These are phyloP conservation scores for Talaromyces wortmannii DNA, from an alignment of 495 filamentous ascomycete species.

Conservation along the genomic window DNA sequence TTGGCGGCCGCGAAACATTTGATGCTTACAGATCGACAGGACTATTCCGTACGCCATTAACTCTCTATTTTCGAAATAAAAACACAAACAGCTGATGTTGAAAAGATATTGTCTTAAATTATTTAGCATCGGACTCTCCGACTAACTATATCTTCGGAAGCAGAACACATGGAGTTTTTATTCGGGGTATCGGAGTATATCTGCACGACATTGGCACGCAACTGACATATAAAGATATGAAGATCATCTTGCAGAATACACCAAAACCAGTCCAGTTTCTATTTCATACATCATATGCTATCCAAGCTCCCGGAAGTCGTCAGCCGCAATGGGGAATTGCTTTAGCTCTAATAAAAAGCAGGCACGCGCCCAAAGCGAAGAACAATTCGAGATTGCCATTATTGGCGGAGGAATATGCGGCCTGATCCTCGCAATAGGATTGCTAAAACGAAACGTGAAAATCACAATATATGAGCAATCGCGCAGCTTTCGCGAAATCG, in stretches of 20 bases:
- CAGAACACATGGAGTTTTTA: neutral
- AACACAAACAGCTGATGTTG: too few relatives aligned
- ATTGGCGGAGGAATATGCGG: constrained; percentile 41
- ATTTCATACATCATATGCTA: too few relatives aligned
- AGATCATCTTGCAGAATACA: neutral
- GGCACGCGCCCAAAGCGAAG: neutral
- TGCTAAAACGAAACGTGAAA: constrained; percentile 21
- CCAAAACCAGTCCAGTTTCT: too few relatives aligned
- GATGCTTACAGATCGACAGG: too few relatives aligned
- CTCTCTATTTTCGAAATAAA: too few relatives aligned
- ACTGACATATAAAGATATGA: neutral
- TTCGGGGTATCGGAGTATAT: neutral
- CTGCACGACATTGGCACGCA: neutral
- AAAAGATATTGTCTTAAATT: too few relatives aligned
- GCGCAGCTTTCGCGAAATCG: constrained; percentile 25
- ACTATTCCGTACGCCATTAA: too few relatives aligned
- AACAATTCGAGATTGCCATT: constrained; percentile 24
- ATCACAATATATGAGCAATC: constrained; percentile 38
- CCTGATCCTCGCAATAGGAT: constrained; percentile 26
- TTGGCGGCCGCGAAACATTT: too few relatives aligned
- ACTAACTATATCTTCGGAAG: neutral
- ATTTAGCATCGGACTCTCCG: neutral
- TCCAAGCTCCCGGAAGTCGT: neutral
- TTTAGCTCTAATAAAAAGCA: neutral
- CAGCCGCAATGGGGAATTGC: neutral